Evolutionary conservation across 1,284 basidiomycete species (phyloP).

Genomic region (Malassezia arunalokei): DNA sequence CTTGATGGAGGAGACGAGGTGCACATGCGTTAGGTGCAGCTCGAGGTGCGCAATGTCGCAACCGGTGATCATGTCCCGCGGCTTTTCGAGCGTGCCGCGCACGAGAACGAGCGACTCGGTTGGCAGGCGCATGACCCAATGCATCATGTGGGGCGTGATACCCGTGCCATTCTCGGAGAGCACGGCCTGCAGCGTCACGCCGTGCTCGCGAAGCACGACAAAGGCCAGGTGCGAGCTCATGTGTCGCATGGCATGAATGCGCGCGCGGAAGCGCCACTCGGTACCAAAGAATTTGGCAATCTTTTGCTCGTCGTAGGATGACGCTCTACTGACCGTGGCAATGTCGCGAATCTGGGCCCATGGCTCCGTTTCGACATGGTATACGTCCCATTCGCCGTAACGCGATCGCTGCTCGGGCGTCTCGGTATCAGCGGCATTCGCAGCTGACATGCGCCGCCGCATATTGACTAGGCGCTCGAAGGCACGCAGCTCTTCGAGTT

Average conservation of each 20-base stretch:
- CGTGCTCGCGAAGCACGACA: constrained; percentile 35
- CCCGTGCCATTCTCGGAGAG: constrained; percentile 19
- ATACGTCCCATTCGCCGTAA: constrained; percentile 18
- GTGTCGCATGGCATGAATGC: constrained; percentile 35
- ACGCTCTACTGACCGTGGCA: constrained; percentile 7
- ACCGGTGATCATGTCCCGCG: constrained; percentile 30
- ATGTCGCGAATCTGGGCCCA: constrained; percentile 18
- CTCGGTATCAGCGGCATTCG: constrained; percentile 22
- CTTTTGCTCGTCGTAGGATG: constrained; percentile 14
- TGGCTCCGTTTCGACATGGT: constrained; percentile 1
- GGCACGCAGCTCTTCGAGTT: constrained; percentile 7
- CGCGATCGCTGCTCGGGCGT: constrained; percentile 29
- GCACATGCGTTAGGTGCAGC: constrained; percentile 31
- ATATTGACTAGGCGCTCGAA: constrained; percentile 14
- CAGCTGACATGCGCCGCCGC: constrained; percentile 12
- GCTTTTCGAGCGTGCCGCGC: constrained; percentile 26
- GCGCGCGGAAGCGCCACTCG: constrained; percentile 18
- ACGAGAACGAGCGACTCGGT: constrained; percentile 35
- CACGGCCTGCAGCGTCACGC: constrained; percentile 34
- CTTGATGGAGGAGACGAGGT: constrained; percentile 23
- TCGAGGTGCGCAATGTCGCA: constrained; percentile 31
- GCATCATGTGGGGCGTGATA: constrained; percentile 34
- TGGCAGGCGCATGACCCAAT: constrained; percentile 34
- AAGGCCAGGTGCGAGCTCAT: constrained; percentile 35
- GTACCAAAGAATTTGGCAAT: constrained; percentile 16